Percentiles rank a stretch among this genome's conserved stretches.
Conservation (phyloP, 768 basidiomycete genomes). For the Hemileccinum impolitum region DNA sequence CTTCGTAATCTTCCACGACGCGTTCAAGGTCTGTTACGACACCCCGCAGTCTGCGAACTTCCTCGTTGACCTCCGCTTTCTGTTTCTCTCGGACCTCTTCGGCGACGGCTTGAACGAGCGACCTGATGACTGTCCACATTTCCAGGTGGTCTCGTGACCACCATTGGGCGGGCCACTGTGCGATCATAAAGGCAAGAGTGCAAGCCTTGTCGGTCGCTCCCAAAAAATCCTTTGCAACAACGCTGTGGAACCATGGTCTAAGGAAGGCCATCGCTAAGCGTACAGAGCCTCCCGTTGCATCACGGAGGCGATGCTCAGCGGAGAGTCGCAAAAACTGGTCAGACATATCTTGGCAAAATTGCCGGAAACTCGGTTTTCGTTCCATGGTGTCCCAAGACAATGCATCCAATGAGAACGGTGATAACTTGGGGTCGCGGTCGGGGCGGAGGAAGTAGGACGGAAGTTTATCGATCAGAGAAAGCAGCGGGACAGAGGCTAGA, state of each 20-base stretch:
- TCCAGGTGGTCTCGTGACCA: slow-evolving; percentile 66
- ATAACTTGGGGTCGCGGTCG: slow-evolving; percentile 29
- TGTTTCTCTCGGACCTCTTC: slow-evolving; percentile 61
- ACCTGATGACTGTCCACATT: slow-evolving; percentile 54
- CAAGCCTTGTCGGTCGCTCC: slow-evolving; percentile 36
- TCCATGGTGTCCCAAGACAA: slow-evolving; percentile 55
- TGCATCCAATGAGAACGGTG: slow-evolving; percentile 32
- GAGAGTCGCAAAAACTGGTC: slow-evolving; percentile 56
- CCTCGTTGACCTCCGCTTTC: slow-evolving; percentile 39
- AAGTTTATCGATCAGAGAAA: slow-evolving; percentile 59
- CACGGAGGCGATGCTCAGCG: slow-evolving; percentile 54
- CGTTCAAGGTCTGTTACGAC: slow-evolving; percentile 51
- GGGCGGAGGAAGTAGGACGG: slow-evolving; percentile 64
- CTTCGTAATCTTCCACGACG: slow-evolving; percentile 40
- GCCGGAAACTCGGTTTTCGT: slow-evolving; percentile 59
- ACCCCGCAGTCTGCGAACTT: slow-evolving; percentile 46
- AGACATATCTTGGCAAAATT: slow-evolving; percentile 70
- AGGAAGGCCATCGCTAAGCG: slow-evolving; percentile 65
- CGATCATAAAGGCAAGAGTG: slow-evolving; percentile 47
- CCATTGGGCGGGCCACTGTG: slow-evolving; percentile 66
- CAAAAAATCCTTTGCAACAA: slow-evolving; percentile 40
- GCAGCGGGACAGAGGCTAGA: slow-evolving; percentile 65
- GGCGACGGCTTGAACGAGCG: slow-evolving; percentile 56
- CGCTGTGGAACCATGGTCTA: slow-evolving; percentile 63
- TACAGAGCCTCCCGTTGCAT: slow-evolving; percentile 65